Conservation (phyloP, 2,329 filamentous ascomycete species). For the Penicillium sp. region DNA sequence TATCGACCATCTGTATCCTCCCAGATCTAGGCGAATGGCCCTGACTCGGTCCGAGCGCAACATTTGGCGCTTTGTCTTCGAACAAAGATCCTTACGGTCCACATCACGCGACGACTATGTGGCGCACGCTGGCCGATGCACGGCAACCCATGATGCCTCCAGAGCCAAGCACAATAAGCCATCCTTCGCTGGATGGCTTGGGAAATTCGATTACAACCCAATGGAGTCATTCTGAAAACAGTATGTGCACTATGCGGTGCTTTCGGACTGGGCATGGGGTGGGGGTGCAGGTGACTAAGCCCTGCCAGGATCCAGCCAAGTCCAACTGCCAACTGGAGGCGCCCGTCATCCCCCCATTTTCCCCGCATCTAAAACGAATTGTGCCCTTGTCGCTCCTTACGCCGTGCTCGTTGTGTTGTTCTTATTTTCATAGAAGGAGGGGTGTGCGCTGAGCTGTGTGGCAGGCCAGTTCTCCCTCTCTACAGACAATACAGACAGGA, state of each 20-base stretch:
- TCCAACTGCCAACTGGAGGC: background rate
- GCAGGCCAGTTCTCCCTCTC: conserved; percentile 4
- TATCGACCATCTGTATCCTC: background rate
- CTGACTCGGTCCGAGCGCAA: background rate
- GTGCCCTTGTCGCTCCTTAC: background rate
- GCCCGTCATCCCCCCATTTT: conserved; percentile 12
- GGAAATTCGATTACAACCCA: background rate
- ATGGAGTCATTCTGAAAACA: background rate
- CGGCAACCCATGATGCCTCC: background rate
- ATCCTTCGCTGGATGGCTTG: background rate
- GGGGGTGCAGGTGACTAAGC: conserved; percentile 16
- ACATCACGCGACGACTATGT: conserved; percentile 18
- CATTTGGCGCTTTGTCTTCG: background rate
- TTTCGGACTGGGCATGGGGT: background rate
- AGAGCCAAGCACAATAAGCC: background rate
- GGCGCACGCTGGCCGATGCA: conserved; percentile 5
- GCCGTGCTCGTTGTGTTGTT: conserved; percentile 4
- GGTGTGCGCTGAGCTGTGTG: conserved; percentile 4
- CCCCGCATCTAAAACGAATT: conserved; percentile 19
- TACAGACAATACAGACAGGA: conserved; percentile 14
- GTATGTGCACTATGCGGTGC: background rate
- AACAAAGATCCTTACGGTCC: background rate
- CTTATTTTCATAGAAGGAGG: conserved; percentile 21
- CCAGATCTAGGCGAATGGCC: background rate
- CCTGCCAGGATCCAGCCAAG: background rate